Evolutionary conservation across 306 rosid species (phyloP).

Genomic region (Oxytropis ochrocephala): DNA sequence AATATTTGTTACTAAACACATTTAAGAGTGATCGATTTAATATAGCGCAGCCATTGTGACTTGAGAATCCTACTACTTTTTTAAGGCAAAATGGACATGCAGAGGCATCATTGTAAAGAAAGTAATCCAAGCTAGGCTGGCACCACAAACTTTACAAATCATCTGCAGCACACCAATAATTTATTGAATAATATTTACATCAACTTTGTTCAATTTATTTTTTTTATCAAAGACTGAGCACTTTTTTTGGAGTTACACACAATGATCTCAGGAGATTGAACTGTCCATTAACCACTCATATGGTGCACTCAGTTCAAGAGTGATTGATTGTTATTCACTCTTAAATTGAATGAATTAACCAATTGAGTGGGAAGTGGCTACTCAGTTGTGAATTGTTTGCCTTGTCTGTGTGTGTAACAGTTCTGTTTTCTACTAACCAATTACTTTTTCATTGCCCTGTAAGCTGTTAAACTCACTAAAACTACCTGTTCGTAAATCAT

Average conservation of each 20-base stretch:
- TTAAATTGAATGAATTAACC: not conserved
- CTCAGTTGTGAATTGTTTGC: not conserved
- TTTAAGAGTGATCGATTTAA: not conserved
- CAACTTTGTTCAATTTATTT: not conserved
- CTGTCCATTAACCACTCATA: not conserved
- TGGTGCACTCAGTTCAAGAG: not conserved
- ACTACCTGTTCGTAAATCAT: not conserved
- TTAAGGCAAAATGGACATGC: not conserved
- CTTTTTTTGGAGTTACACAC: not conserved
- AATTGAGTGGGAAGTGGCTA: not conserved
- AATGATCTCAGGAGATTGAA: not conserved
- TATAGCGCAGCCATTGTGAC: not conserved
- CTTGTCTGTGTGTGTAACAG: not conserved
- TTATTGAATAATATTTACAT: not conserved
- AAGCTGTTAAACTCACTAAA: not conserved
- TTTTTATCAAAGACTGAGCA: not conserved
- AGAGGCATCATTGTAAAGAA: no score
- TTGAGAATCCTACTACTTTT: not conserved
- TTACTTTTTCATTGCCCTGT: not conserved
- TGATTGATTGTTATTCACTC: not conserved
- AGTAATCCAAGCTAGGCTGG: no score
- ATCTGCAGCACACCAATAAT: no score
- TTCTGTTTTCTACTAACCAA: not conserved
- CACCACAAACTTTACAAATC: no score
- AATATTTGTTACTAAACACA: slow-evolving; percentile 1